These are phyloP conservation scores for Orbilia blumenaviensis DNA, from an alignment of 2,329 filamentous ascomycete species.

Conservation along the genomic window DNA sequence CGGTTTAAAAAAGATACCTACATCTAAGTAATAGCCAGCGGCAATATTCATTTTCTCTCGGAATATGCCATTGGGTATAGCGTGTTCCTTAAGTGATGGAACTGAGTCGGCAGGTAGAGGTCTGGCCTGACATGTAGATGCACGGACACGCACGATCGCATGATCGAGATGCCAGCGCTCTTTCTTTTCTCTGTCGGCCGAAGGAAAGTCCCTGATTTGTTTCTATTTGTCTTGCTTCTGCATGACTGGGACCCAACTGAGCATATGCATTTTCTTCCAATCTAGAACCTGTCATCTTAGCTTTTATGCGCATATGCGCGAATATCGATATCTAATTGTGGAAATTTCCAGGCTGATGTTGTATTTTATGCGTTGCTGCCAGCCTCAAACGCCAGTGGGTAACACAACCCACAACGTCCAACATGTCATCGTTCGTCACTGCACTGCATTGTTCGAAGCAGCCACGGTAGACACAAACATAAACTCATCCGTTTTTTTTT, in stretches of 20 bases:
- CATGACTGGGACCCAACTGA: too few species aligned
- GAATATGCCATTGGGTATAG: constrained; percentile 10
- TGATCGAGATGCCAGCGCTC: constrained; percentile 9
- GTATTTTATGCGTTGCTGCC: constrained; percentile 45
- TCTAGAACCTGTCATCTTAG: too few species aligned
- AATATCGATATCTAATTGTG: not conserved
- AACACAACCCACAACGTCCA: constrained; percentile 36
- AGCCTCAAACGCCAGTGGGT: not conserved
- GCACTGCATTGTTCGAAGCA: not conserved
- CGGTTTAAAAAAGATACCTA: too few species aligned
- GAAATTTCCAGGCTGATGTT: not conserved
- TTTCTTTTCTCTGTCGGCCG: too few species aligned
- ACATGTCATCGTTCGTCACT: constrained; percentile 47
- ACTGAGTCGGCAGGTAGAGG: constrained; percentile 8
- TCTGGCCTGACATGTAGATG: constrained; percentile 8
- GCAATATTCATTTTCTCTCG: not conserved
- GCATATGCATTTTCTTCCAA: too few species aligned
- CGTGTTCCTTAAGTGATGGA: not conserved
- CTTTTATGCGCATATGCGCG: not conserved
- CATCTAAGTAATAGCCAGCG: not conserved
- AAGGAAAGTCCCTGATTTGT: not conserved
- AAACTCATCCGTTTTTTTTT: not conserved
- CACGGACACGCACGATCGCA: constrained; percentile 17
- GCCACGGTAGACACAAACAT: constrained; percentile 14
- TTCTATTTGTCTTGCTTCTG: not conserved